Conservation (phyloP, 306 rosid genomes). For the Sindora glabra region DNA sequence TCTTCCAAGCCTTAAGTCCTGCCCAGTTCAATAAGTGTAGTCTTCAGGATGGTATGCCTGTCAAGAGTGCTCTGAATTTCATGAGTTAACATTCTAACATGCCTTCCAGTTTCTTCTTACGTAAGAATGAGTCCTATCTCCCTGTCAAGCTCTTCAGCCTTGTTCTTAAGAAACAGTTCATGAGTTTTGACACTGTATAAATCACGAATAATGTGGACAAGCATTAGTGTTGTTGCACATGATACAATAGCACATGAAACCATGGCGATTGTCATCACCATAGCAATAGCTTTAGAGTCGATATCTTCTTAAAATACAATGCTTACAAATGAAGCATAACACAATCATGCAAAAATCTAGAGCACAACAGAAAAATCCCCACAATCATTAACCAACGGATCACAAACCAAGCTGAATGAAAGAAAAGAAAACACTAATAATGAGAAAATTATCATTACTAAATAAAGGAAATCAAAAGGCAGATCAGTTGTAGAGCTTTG, state of each 20-base stretch:
- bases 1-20: slow-evolving; percentile 79
- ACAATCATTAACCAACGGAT: slow-evolving; percentile 2
- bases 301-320: too few species aligned
- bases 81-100: slow-evolving; percentile 96
- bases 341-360: too few species aligned
- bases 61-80: slow-evolving; percentile 92
- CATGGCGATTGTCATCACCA: slow-evolving; percentile 73
- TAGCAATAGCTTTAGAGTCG: slow-evolving; percentile 63
- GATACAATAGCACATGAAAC: slow-evolving; percentile 81
- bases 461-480: background rate
- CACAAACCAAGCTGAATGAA: background rate
- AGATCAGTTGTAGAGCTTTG: slow-evolving; percentile 23
- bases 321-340: background rate
- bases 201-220: slow-evolving; percentile 89
- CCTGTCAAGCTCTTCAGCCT: slow-evolving; percentile 87
- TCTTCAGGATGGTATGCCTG: slow-evolving; percentile 75
- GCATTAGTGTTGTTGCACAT: slow-evolving; percentile 87
- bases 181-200: slow-evolving; percentile 83
- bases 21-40: slow-evolving; percentile 90
- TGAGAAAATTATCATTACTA: slow-evolving; percentile 16
- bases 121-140: slow-evolving; percentile 92
- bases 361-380: too few species aligned
- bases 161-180: slow-evolving; percentile 60
- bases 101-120: slow-evolving; percentile 88
- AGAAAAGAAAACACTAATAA: background rate